Evolutionary conservation across 140 eudicot species (phyloP).

Genomic region (Erigeron philadelphicus): DNA sequence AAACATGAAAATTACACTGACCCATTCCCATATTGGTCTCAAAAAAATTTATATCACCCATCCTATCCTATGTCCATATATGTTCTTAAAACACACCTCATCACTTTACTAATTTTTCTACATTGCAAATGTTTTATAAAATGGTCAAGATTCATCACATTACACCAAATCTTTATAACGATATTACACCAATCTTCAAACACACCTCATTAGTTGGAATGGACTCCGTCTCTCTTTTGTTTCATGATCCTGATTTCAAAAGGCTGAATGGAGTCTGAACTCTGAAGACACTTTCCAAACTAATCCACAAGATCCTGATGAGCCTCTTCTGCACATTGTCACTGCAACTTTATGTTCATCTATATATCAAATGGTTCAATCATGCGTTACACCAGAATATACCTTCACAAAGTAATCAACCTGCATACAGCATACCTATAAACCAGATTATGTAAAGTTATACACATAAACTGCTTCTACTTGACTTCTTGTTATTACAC

Average conservation of each 20-base stretch:
- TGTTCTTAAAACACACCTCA: too few species aligned
- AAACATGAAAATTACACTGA: too few species aligned
- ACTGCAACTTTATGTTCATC: constrained; percentile 36
- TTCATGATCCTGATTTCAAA: constrained; percentile 17
- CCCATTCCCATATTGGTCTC: too few species aligned
- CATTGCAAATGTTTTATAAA: too few species aligned
- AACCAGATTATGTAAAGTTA: neutral
- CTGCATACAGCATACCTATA: constrained; percentile 25
- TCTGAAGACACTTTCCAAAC: constrained; percentile 40
- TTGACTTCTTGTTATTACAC: neutral
- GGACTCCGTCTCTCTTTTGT: neutral
- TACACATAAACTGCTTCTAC: neutral
- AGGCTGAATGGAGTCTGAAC: neutral
- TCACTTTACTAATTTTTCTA: too few species aligned
- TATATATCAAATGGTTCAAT: constrained; percentile 68
- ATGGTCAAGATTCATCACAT: too few species aligned
- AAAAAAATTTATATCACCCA: too few species aligned
- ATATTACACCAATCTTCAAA: neutral
- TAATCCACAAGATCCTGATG: constrained; percentile 57
- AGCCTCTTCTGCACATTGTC: constrained; percentile 53
- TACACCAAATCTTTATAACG: too few species aligned
- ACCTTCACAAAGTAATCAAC: constrained; percentile 64
- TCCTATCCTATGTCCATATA: too few species aligned
- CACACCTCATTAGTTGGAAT: neutral
- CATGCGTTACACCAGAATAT: constrained; percentile 60